These are phyloP conservation scores for Triticum dicoccoides DNA, from an alignment of 176 grass and related monocot species.

Conservation along the genomic window DNA sequence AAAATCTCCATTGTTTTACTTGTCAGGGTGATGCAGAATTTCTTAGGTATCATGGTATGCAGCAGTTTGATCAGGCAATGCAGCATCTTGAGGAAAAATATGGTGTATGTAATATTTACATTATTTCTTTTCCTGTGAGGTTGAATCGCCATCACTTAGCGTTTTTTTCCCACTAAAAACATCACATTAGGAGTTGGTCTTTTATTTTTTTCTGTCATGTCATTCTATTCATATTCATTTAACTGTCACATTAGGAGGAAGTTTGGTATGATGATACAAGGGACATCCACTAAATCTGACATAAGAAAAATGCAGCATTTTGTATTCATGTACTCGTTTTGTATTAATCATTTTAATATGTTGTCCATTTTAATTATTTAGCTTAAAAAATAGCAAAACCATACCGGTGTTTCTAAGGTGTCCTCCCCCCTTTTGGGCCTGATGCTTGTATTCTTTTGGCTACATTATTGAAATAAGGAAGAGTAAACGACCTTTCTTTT, in stretches of 20 bases:
- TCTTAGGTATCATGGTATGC: constrained; percentile 86
- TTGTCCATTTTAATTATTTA: background rate
- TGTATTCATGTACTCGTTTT: background rate
- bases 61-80: constrained; percentile 94
- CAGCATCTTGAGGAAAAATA: constrained; percentile 93
- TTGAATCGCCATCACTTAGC: background rate
- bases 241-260: background rate
- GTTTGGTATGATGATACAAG: background rate
- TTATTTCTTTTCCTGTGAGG: constrained; percentile 12
- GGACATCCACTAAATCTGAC: background rate
- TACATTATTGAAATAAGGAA: background rate
- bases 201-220: constrained; percentile 4
- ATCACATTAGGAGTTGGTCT: background rate
- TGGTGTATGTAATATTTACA: constrained; percentile 49
- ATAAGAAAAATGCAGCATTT: background rate
- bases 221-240: constrained; percentile 2
- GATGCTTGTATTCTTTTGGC: background rate
- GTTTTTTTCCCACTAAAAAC: background rate
- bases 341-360: background rate
- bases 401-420: background rate
- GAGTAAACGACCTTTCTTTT: background rate
- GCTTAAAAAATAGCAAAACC: background rate
- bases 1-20: constrained; percentile 13
- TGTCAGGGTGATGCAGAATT: constrained; percentile 81
- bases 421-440: background rate